Base-by-base conservation (phyloP, 1,139 yeast genomes). In the Debaryomyces sp. region DNA sequence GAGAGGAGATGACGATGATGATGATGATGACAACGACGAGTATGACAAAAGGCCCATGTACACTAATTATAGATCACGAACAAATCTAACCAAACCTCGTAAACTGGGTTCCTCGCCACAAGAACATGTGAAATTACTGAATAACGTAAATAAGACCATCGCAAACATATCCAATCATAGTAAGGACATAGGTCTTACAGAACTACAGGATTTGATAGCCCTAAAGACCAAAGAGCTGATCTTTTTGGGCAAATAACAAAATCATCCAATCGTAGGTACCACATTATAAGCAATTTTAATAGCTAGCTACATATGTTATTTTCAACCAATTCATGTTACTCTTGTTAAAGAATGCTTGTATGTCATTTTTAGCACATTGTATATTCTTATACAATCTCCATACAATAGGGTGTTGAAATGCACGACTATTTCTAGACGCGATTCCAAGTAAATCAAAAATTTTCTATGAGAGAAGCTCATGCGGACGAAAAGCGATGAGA, bases 121-220 rank as follows among this genome's bases (percentile, higher is more conserved):
- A 15, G 43, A 41, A 10, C 37, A 41, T 13, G 22, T 41, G 7
- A 41, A 41, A 21, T 18, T 22, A 13, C 36, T 15, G 17, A 38
- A 45, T 21, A 38, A 32, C 23, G 40, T 23, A 24, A 30, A 43
- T 23, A 34, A 37, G n/a, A 46, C 50, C 5, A 27, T 47, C 3
- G 13, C 41, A 8, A 44, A 46, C 10, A 36, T 48, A 12, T 45
- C 50, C 4, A 39, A 27, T 15, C 44, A 47, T n/a, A 48, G 48
- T 5, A 32, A 33, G 4, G 35, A 21, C n/a, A 29, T 48, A n/a
- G 55, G 52, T 6, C 35, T 54, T 23, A 40, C 51, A 13, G 61
- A 58, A 35, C 44, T 62, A 5, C 55, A 56, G 41, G 60, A 59
- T 12, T 54, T 61, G 41, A 53, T 63, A 15, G 51, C 58, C n/a